phyloP scores from a whole-genome alignment of 164 flowering plant species.

The Cinnamomum micranthum region DNA sequence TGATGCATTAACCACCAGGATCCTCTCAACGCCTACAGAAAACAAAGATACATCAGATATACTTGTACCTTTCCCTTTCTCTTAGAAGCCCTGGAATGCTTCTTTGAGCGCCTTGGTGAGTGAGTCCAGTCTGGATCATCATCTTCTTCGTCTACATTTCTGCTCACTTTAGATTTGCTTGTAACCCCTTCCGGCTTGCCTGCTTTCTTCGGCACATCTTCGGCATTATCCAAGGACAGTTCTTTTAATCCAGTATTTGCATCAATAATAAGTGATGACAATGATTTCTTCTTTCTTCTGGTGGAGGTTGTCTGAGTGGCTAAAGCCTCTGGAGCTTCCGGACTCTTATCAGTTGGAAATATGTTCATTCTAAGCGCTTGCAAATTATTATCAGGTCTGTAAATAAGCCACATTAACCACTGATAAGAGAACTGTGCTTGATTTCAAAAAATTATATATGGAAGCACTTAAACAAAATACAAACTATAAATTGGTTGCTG shows the following conservation, averaged over 20 bases:
- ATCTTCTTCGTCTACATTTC: conserved; percentile 1
- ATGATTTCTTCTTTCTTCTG: conserved; percentile 14
- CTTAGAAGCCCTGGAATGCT: conserved; percentile 7
- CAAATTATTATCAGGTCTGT: conserved; percentile 20
- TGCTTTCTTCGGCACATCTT: background rate
- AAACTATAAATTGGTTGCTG: background rate
- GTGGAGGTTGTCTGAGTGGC: background rate
- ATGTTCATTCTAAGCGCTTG: conserved; percentile 15
- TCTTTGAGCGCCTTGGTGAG: conserved; percentile 9
- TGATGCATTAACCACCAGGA: background rate
- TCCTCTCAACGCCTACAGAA: background rate
- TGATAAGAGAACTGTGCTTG: no score
- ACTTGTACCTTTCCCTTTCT: conserved; percentile 22
- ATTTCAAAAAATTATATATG: background rate
- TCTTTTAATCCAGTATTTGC: conserved; percentile 7
- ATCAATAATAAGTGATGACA: conserved; percentile 17
- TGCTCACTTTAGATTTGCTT: conserved; percentile 4
- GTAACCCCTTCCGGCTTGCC: background rate
- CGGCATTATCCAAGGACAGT: background rate
- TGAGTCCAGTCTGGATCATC: background rate
- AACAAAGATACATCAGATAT: background rate
- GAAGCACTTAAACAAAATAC: no score
- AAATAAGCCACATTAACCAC: background rate
- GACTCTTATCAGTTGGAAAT: conserved; percentile 12
- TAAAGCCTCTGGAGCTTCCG: conserved; percentile 6